A percentile compares a stretch with the other conserved stretches of the same genome.
phyloP scores from a whole-genome alignment of 169 alveolate species.

The Cryptosporidium viatorum region DNA sequence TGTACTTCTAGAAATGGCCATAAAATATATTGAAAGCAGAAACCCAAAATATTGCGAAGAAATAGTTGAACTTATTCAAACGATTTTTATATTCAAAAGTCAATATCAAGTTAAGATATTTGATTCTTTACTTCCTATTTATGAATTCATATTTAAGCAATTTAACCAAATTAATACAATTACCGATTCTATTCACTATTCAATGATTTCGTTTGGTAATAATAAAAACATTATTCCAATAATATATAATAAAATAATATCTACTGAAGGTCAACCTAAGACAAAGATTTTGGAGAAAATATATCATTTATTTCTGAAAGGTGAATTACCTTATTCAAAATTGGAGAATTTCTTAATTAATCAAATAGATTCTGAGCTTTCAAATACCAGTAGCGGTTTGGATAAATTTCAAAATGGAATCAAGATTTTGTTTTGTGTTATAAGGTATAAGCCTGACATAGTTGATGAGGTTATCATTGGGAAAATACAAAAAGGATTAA shows the following conservation, averaged over 20 bases:
- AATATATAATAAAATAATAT: constrained; percentile 14
- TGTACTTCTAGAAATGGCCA: background rate
- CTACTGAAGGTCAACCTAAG: background rate
- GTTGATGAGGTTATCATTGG: constrained; percentile 43
- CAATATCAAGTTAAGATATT: constrained; percentile 14
- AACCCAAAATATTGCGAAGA: background rate
- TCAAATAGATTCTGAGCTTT: constrained; percentile 32
- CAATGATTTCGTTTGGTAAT: constrained; percentile 27
- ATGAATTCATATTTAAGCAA: constrained; percentile 10
- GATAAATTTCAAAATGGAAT: constrained; percentile 18
- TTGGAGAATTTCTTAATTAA: constrained; percentile 18
- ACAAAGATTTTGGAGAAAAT: background rate
- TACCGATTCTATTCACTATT: constrained; percentile 11
- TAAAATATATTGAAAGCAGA: background rate
- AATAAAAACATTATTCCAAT: constrained; percentile 50
- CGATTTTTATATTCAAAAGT: background rate
- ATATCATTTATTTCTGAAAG: constrained; percentile 29
- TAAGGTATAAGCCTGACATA: constrained; percentile 64
- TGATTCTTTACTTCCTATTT: constrained; percentile 39
- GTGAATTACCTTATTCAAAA: constrained; percentile 67
- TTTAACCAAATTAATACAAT: background rate
- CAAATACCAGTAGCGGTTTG: background rate
- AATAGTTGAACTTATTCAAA: background rate
- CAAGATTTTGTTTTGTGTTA: constrained; percentile 16
- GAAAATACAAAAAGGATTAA: constrained; percentile 52